Evolutionary conservation across 2,329 filamentous ascomycete species (phyloP).

Genomic region (Amauroascus niger): DNA sequence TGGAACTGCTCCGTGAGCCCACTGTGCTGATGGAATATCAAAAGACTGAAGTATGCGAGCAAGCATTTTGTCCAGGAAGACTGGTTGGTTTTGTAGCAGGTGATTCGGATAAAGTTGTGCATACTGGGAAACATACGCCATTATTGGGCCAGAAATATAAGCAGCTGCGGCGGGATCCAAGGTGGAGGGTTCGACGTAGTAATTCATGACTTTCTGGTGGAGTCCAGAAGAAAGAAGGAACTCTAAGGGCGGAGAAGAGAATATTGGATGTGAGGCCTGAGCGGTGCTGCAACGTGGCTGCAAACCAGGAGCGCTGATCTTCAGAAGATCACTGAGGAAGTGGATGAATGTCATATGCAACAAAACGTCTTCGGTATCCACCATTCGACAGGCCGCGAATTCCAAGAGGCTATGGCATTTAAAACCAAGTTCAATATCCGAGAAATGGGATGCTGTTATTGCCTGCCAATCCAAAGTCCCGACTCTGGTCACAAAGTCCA

Average conservation of each 20-base stretch:
- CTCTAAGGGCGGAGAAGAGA: slow-evolving; percentile 39
- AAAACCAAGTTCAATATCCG: slow-evolving; percentile 42
- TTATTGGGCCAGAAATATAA: slow-evolving; percentile 47
- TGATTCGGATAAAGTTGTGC: slow-evolving; percentile 47
- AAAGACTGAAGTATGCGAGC: slow-evolving; percentile 41
- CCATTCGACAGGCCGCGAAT: slow-evolving; percentile 47
- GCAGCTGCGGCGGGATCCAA: slow-evolving; percentile 44
- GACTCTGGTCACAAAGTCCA: slow-evolving; percentile 48
- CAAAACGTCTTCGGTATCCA: slow-evolving; percentile 49
- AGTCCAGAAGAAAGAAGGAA: slow-evolving; percentile 45
- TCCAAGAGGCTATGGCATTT: slow-evolving; percentile 42
- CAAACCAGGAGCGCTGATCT: slow-evolving; percentile 33
- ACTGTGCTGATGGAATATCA: slow-evolving; percentile 37
- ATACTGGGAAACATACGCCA: slow-evolving; percentile 50
- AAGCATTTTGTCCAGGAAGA: slow-evolving; percentile 38
- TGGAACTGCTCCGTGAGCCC: slow-evolving; percentile 47
- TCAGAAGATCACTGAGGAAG: slow-evolving; percentile 48
- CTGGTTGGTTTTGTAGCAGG: slow-evolving; percentile 38
- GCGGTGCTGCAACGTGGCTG: slow-evolving; percentile 20
- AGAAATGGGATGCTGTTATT: slow-evolving; percentile 43
- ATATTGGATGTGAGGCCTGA: slow-evolving; percentile 29
- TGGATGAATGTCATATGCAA: slow-evolving; percentile 52
- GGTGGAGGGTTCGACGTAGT: slow-evolving; percentile 44
- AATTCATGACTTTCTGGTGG: slow-evolving; percentile 42
- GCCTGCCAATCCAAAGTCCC: slow-evolving; percentile 47